Evolutionary conservation across 345 rosid genomes (phyloP).

Genomic region (Acer negundo): DNA sequence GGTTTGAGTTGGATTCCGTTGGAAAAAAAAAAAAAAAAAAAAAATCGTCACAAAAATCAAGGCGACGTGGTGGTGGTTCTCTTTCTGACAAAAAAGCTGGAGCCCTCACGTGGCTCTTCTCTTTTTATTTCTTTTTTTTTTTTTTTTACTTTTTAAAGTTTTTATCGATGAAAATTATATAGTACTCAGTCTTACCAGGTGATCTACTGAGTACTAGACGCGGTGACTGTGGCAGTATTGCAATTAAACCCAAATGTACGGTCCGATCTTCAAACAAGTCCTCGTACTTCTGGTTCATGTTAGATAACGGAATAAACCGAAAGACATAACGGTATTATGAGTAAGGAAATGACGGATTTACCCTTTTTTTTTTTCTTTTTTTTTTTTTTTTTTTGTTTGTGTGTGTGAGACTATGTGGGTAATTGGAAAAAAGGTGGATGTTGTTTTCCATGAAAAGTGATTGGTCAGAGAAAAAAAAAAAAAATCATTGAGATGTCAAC

Average conservation of each 20-base stretch:
- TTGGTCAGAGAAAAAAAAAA: not conserved
- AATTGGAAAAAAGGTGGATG: not conserved
- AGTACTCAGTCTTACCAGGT: not conserved
- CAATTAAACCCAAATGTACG: not conserved
- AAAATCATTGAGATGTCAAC: not conserved
- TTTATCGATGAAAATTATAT: too few relatives aligned
- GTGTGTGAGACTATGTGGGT: too few relatives aligned
- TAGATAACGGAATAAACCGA: not conserved
- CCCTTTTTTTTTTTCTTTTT: not conserved
- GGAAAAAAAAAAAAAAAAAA: too few relatives aligned
- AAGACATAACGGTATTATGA: not conserved
- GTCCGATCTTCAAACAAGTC: not conserved
- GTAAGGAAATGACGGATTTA: not conserved
- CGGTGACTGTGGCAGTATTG: slow-evolving; percentile 14
- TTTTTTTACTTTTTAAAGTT: not conserved
- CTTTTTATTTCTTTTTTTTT: not conserved
- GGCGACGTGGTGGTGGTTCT: not conserved
- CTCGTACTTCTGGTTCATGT: not conserved
- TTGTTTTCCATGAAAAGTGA: slow-evolving; percentile 8
- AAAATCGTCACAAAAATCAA: not conserved
- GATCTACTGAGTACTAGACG: not conserved
- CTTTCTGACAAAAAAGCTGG: slow-evolving; percentile 20
- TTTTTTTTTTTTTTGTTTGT: too few relatives aligned
- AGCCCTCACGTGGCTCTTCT: not conserved
- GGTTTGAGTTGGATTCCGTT: too few relatives aligned